Evolutionary conservation across 257 asterid species (phyloP).

Genomic region (Fraxinus cuspidata): DNA sequence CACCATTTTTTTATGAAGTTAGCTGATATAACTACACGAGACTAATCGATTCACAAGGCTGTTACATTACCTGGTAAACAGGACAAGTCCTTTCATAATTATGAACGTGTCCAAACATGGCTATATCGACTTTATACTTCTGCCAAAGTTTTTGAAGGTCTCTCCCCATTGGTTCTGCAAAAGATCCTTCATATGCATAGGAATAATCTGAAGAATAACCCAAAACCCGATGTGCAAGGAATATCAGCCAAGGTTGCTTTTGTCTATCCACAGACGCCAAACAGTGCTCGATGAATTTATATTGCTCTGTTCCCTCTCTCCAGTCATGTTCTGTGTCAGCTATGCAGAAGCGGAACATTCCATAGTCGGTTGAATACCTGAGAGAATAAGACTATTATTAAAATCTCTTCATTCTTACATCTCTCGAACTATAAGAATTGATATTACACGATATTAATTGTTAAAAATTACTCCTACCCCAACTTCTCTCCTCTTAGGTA

Average conservation of each 20-base stretch:
- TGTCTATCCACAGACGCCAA: conserved; percentile 71
- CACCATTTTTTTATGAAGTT: no score
- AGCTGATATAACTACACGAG: no score
- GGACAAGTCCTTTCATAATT: conserved; percentile 81
- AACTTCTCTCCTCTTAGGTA: no score
- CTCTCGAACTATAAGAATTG: no score
- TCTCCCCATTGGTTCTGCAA: conserved; percentile 87
- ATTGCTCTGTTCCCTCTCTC: conserved; percentile 84
- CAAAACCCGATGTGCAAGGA: conserved; percentile 76
- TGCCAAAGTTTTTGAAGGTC: conserved; percentile 90
- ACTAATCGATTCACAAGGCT: background rate
- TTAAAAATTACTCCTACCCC: no score
- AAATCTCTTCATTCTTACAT: background rate
- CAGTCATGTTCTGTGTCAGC: conserved; percentile 89
- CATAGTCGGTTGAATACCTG: conserved; percentile 90
- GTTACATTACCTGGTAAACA: conserved; percentile 58
- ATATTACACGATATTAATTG: no score
- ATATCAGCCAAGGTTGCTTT: conserved; percentile 85
- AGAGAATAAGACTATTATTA: background rate
- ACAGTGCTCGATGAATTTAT: conserved; percentile 74
- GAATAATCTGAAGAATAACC: conserved; percentile 65
- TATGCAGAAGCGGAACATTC: conserved; percentile 87
- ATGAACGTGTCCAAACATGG: conserved; percentile 74
- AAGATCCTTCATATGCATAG: conserved; percentile 63
- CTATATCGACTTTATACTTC: conserved; percentile 85